A percentile compares a stretch with the other conserved stretches of the same genome.
Evolutionary conservation across 2,329 filamentous ascomycete genomes (phyloP).

Genomic region (Cladosporium halotolerans): DNA sequence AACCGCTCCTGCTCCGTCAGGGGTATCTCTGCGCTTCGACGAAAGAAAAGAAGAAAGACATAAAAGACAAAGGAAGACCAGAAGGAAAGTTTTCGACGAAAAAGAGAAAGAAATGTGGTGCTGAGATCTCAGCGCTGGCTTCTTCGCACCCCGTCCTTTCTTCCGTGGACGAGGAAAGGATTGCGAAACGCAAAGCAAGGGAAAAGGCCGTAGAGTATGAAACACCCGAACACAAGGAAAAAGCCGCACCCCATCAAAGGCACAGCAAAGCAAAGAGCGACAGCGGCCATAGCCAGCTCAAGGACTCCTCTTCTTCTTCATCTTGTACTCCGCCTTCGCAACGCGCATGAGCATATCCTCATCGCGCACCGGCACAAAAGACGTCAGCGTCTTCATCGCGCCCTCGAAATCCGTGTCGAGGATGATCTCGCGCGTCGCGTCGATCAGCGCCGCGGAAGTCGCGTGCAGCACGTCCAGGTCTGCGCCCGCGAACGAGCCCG

Average conservation of each 20-base stretch:
- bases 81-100: background rate
- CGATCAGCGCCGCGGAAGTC: slow-evolving; percentile 80
- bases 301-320: slow-evolving; percentile 46
- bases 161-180: too few relatives aligned
- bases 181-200: background rate
- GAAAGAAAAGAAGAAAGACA: too few relatives aligned
- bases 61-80: background rate
- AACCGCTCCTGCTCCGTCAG: too few relatives aligned
- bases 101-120: too few relatives aligned
- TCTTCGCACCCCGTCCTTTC: background rate
- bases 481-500: slow-evolving; percentile 43
- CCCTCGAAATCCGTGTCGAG: slow-evolving; percentile 95
- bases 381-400: slow-evolving; percentile 93
- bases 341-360: slow-evolving; percentile 91
- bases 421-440: slow-evolving; percentile 80
- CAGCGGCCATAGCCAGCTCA: background rate
- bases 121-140: too few relatives aligned
- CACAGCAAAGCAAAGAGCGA: too few relatives aligned
- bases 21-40: too few relatives aligned
- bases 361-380: slow-evolving; percentile 88
- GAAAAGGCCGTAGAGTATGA: background rate
- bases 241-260: background rate
- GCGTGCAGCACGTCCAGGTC: slow-evolving; percentile 87
- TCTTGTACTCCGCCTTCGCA: slow-evolving; percentile 79
- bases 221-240: background rate